Percentiles rank a stretch among this genome's conserved stretches.
Conservation (phyloP, 345 rosid species). For the Eucalyptus pumila region DNA sequence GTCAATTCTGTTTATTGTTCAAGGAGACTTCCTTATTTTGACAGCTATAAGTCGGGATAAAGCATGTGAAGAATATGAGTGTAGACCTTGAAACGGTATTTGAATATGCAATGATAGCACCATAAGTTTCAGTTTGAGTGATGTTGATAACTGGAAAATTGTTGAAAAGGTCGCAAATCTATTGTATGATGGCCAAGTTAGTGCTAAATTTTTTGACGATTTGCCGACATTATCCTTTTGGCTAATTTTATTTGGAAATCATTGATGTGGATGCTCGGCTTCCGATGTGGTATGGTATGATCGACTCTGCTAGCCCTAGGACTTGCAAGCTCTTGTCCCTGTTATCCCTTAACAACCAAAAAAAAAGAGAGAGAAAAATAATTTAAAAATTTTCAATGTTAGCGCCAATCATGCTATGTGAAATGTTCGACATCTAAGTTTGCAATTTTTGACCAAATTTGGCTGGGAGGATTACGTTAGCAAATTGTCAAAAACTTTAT, state of each 20-base stretch:
- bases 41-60: background rate
- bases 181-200: background rate
- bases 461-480: background rate
- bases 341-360: no score
- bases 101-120: background rate
- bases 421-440: rapidly evolving
- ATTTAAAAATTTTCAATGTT: no score
- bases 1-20: background rate
- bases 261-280: background rate
- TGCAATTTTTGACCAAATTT: background rate
- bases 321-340: no score
- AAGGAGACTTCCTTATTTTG: background rate
- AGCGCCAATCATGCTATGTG: no score
- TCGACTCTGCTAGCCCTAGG: background rate
- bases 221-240: background rate
- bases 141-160: background rate
- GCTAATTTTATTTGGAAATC: background rate
- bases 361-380: no score
- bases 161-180: background rate
- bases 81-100: background rate
- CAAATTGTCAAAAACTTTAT: background rate
- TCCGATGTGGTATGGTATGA: background rate
- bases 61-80: background rate
- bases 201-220: background rate
- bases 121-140: background rate